Base-by-base conservation (phyloP, 1,284 basidiomycete species). In the Fomes fomentarius region DNA sequence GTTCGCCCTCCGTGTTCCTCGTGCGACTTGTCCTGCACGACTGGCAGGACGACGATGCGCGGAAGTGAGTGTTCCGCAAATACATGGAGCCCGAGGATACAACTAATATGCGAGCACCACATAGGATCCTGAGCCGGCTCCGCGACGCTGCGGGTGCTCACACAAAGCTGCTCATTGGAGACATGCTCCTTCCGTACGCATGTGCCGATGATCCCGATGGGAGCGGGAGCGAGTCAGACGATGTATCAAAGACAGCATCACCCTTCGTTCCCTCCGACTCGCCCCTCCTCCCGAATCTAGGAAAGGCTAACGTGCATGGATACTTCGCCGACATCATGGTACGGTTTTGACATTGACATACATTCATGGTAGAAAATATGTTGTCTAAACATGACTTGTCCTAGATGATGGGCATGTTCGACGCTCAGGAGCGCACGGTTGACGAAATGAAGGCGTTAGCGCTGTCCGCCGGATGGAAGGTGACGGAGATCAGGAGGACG, bases 21-120 rank as follows among this genome's bases (percentile, higher is more conserved):
- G 73, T 89, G 33, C 82, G 86, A 11, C 82, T 84, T 17, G 77
- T 89, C 39, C 71, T 85, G 42, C 87, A 89, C 63, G 85, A 89
- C 65, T 89, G 87, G 87, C 81, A 84, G 1, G 83, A 88, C 60
- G 74, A 74, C 4, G 60, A 69, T 9, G 57, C 43, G 22, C 34
- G 45, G 11, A 57, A 55, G 54, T 57, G 38, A 19, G 47, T 41
- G 17, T 22, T 22, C 21, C 12, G 21, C 9, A 8, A 30, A 30
- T 30, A 4, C 31, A 11, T 2, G n/a, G n/a, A n/a, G n/a, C 5
- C 10, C 24, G n/a, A n/a, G n/a, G n/a, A n/a, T 25, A n/a, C 1
- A 41, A 30, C 6, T 30, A 6, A 4, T 22, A 1, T 14, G 38
- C 21, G 12, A 17, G 8, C 9, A 2, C 11, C 10, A 19, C 26